Evolutionary conservation across 164 flowering plant species (phyloP).

Genomic region (Umbellularia californica): DNA sequence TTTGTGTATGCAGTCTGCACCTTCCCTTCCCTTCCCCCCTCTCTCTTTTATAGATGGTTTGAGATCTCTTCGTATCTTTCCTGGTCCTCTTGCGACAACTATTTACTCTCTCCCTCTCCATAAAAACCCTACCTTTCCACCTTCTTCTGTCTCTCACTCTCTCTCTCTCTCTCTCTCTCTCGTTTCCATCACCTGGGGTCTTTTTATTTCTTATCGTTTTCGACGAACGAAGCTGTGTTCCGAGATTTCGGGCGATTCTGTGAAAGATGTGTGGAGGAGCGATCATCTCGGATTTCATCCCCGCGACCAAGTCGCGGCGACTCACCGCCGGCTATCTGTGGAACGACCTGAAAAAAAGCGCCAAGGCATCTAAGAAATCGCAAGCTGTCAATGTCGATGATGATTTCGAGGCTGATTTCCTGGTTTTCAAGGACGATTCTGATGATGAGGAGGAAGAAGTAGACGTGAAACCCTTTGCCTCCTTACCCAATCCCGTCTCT

Average conservation of each 20-base stretch:
- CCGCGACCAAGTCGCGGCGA: constrained; percentile 37
- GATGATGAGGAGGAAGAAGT: constrained; percentile 36
- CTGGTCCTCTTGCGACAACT: too few species aligned
- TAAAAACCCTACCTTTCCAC: background rate
- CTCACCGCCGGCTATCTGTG: constrained; percentile 48
- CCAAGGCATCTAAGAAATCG: constrained; percentile 26
- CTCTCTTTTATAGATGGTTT: background rate
- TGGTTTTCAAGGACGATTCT: constrained; percentile 57
- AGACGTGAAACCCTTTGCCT: constrained; percentile 36
- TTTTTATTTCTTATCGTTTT: background rate
- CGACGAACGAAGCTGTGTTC: background rate
- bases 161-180: background rate
- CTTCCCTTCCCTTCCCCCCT: background rate
- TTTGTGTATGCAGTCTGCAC: background rate
- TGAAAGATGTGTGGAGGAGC: constrained; percentile 90
- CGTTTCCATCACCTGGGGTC: too few species aligned
- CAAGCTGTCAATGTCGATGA: constrained; percentile 28
- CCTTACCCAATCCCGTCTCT: constrained; percentile 31
- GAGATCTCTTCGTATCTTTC: too few species aligned
- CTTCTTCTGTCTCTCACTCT: background rate
- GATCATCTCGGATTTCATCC: constrained; percentile 73
- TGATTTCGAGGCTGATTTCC: constrained; percentile 90
- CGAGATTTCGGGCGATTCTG: background rate
- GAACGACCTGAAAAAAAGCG: constrained; percentile 37
- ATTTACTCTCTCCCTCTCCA: background rate